Evolutionary conservation across 257 asterid genomes (phyloP).

Genomic region (Anisodus tanguticus): DNA sequence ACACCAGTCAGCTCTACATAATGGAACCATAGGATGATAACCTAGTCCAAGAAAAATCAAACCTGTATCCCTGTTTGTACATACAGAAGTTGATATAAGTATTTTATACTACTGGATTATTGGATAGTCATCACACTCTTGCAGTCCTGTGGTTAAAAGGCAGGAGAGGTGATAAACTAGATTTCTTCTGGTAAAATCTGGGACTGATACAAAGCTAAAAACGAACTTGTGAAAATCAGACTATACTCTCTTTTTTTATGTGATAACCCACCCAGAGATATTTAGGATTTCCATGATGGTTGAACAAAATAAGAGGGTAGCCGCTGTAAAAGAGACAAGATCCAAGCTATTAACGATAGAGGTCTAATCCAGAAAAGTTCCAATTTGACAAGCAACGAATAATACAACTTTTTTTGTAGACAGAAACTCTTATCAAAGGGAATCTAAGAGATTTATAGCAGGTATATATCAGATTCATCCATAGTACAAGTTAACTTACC

Average conservation of each 20-base stretch:
- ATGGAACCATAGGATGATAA: not conserved
- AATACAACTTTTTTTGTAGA: not conserved
- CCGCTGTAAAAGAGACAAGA: not conserved
- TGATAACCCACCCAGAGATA: not conserved
- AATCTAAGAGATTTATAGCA: not conserved
- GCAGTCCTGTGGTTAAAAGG: slow-evolving; percentile 10
- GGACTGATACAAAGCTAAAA: not conserved
- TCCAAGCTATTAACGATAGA: not conserved
- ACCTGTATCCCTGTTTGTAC: not conserved
- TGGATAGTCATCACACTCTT: not conserved
- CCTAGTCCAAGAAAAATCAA: not conserved
- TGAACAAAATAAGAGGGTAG: slow-evolving; percentile 20
- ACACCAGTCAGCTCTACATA: not conserved
- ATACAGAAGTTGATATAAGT: not conserved
- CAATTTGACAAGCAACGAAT: not conserved
- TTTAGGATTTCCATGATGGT: not conserved
- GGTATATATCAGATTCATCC: not conserved
- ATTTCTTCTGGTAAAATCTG: slow-evolving; percentile 21
- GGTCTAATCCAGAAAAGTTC: not conserved
- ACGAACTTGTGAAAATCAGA: not conserved
- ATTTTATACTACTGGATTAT: not conserved
- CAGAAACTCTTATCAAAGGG: slow-evolving; percentile 14
- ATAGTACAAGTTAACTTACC: slow-evolving; percentile 54
- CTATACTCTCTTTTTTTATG: not conserved
- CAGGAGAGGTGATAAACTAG: not conserved